These are phyloP conservation scores for Cylindricascospora bacillispora DNA, from an alignment of 1,139 yeast genomes.

Conservation along the genomic window DNA sequence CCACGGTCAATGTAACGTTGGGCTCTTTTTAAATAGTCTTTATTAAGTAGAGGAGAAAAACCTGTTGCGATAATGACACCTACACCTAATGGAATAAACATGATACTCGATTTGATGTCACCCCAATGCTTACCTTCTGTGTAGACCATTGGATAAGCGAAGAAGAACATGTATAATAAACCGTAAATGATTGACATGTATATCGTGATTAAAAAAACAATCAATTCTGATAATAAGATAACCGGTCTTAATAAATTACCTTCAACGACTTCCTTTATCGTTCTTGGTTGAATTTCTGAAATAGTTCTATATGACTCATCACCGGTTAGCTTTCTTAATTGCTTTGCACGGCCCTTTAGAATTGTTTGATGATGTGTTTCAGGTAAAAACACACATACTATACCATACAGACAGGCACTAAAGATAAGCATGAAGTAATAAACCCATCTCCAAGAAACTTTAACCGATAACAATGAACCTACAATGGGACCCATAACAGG, in stretches of 20 bases:
- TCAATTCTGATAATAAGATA: constrained; percentile 64
- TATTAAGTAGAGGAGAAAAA: constrained; percentile 29
- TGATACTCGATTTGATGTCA: constrained; percentile 34
- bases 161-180: constrained; percentile 60
- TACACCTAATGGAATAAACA: constrained; percentile 47
- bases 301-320: constrained; percentile 80
- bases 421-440: constrained; percentile 53
- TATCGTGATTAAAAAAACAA: constrained; percentile 50
- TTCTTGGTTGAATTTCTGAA: constrained; percentile 57
- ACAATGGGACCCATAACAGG: constrained; percentile 66
- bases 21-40: constrained; percentile 29
- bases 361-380: constrained; percentile 55
- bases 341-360: constrained; percentile 48
- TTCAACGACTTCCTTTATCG: constrained; percentile 50
- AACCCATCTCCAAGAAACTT: constrained; percentile 71
- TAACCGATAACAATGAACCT: constrained; percentile 47
- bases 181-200: constrained; percentile 83
- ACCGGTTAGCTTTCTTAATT: constrained; percentile 44
- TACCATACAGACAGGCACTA: constrained; percentile 34
- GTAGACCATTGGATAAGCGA: constrained; percentile 71
- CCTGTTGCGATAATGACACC: constrained; percentile 52
- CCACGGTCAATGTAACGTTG: constrained; percentile 28
- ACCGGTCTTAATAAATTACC: constrained; percentile 64
- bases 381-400: constrained; percentile 35
- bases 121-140: constrained; percentile 31